These are phyloP conservation scores for Diospyros lotus DNA, from an alignment of 148 eudicot genomes.

Conservation along the genomic window DNA sequence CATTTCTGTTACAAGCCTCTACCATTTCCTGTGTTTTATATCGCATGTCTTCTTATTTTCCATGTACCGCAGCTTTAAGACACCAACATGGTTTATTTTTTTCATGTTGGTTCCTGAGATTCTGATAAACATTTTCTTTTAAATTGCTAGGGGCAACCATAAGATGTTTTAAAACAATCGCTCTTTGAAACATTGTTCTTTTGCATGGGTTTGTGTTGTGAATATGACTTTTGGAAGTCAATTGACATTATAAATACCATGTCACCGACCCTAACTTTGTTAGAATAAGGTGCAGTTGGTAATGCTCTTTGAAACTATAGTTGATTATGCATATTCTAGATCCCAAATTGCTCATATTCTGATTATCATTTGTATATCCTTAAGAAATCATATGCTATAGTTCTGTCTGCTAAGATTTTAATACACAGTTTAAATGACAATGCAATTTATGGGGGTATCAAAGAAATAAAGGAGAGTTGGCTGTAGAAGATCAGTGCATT, in stretches of 20 bases:
- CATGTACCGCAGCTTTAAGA: not conserved
- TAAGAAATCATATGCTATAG: not conserved
- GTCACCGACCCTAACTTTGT: too few relatives aligned
- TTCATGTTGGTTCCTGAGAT: not conserved
- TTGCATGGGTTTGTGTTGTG: not conserved
- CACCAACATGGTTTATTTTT: not conserved
- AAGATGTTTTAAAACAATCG: not conserved
- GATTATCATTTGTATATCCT: not conserved
- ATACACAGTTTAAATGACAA: not conserved
- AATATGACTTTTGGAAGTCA: too few relatives aligned
- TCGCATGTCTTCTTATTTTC: not conserved
- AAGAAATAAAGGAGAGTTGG: not conserved
- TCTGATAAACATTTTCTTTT: not conserved
- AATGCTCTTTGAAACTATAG: too few relatives aligned
- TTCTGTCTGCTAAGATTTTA: too few relatives aligned
- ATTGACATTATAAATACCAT: too few relatives aligned
- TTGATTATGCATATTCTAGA: too few relatives aligned
- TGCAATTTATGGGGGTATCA: not conserved
- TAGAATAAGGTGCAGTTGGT: too few relatives aligned
- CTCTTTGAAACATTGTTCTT: not conserved
- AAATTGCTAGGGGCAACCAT: not conserved
- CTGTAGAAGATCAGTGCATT: not conserved
- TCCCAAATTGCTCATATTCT: not conserved
- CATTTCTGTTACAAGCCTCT: not conserved
- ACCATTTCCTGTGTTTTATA: not conserved